A percentile compares a stretch with the other conserved stretches of the same genome.
Conservation (phyloP, 768 basidiomycete species). For the Collybia sordida region DNA sequence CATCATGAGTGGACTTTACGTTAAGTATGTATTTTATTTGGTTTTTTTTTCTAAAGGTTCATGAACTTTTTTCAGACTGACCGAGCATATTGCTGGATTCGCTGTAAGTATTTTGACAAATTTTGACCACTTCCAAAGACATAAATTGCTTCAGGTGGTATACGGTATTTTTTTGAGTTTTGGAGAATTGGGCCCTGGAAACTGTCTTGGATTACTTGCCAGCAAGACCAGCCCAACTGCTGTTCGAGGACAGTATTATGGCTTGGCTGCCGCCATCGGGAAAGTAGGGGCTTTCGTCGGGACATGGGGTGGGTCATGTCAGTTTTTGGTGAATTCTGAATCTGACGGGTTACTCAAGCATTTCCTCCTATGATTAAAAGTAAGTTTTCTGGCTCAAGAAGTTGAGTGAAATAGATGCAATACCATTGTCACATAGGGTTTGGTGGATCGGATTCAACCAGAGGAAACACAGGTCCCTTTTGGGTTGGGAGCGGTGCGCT, state of each 20-base stretch:
- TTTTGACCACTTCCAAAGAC: not conserved
- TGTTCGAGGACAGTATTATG: conserved; percentile 84
- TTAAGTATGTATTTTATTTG: conserved; percentile 28
- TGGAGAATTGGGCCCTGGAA: conserved; percentile 89
- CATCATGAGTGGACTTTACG: conserved; percentile 85
- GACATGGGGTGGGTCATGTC: conserved; percentile 61
- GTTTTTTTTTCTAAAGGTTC: not conserved
- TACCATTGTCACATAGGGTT: conserved; percentile 43
- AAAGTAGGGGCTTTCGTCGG: conserved; percentile 85
- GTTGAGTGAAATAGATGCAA: conserved; percentile 7
- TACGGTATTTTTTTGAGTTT: conserved; percentile 91
- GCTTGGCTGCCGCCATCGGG: conserved; percentile 81
- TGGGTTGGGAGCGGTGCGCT: conserved; percentile 77
- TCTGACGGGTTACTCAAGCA: conserved; percentile 30
- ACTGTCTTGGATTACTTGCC: conserved; percentile 83
- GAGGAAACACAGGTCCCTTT: conserved; percentile 83
- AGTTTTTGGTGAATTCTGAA: not conserved
- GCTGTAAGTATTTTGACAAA: conserved; percentile 43
- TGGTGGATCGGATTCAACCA: conserved; percentile 47
- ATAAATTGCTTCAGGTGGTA: conserved; percentile 48
- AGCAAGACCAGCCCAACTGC: conserved; percentile 86
- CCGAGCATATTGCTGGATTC: conserved; percentile 68
- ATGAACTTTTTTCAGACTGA: conserved; percentile 38
- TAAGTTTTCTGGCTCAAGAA: conserved; percentile 19
- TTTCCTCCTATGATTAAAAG: conserved; percentile 69